These are phyloP conservation scores for Raffaelea ambrosiae DNA, from an alignment of 2,329 filamentous ascomycete genomes.

Conservation along the genomic window DNA sequence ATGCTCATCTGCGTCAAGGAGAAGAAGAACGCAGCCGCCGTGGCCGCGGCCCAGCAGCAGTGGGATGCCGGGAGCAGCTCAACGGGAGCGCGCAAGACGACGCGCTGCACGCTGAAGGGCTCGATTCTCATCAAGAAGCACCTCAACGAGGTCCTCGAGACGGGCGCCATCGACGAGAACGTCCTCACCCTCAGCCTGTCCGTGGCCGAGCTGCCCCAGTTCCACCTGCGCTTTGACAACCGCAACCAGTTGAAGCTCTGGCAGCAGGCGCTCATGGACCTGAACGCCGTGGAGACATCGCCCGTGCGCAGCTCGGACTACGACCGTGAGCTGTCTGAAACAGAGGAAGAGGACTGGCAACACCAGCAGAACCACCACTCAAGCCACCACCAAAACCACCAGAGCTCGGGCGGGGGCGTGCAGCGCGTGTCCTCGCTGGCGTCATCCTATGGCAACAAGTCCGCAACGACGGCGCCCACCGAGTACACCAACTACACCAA, in stretches of 20 bases:
- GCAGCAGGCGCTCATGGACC: conserved; percentile 78
- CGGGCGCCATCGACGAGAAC: conserved; percentile 62
- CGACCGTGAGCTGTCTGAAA: conserved; percentile 70
- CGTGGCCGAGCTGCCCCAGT: conserved; percentile 84
- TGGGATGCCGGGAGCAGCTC: conserved; percentile 52
- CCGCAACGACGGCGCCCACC: conserved; percentile 78
- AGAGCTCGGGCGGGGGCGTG: conserved; percentile 16
- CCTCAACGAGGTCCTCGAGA: conserved; percentile 77
- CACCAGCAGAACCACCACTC: conserved; percentile 26
- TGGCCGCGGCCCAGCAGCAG: conserved; percentile 23
- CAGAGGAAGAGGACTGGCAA: conserved; percentile 84
- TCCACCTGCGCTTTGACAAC: conserved; percentile 84
- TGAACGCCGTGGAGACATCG: conserved; percentile 62
- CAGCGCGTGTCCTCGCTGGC: conserved; percentile 63
- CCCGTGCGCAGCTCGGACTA: conserved; percentile 64
- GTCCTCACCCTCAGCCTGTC: conserved; percentile 84
- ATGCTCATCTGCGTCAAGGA: conserved; percentile 99
- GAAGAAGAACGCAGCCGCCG: conserved; percentile 57
- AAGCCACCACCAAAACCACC: conserved; percentile 27
- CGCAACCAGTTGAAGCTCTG: conserved; percentile 79
- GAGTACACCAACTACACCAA: conserved; percentile 75
- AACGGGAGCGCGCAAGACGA: conserved; percentile 50
- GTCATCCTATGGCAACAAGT: conserved; percentile 74
- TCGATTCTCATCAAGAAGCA: conserved; percentile 99
- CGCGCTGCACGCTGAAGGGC: conserved; percentile 84